Base-by-base conservation (phyloP, 345 rosid species). In the Hibiscus tridactylites region DNA sequence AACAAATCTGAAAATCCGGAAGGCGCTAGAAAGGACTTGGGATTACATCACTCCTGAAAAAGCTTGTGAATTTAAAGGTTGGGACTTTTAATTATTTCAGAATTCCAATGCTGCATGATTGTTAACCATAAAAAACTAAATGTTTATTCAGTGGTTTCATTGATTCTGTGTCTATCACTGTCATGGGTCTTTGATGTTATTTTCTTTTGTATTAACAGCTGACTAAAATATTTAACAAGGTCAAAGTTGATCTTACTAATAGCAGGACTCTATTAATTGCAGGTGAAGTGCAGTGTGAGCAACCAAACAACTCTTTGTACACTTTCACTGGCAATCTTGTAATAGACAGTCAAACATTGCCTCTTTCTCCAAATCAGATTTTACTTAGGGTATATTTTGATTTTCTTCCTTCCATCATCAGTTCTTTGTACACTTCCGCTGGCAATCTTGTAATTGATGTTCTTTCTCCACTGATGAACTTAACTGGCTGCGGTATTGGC, bases 261-360 rank as follows among this genome's bases (percentile, higher is more conserved):
- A 49, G 17, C 61, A 60, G 31, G 73, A 28, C 66, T 75, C 19
- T 80, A 72, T 81, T 66, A 71, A 67, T 75, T 85, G 80, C 86
- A 96, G 99, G 97, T 81, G 97, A 92, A 88, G 85, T 96, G 82
- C 98, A 92, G 83, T 96, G 98, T 76, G 99, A 96, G 87, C 96
- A 96, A 74, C 99, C 99, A 2, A 96, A 96, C 78, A 96, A 92
- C 82, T 96, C 99, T 17, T 81, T 96, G 80, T 96, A 96, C 85
- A 96, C 98, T 68, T 96, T 91, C 85, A 92, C 96, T 11, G 99
- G 99, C 75, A 96, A 96, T 85, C 98, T 96, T 77, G 72, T 96
- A 33, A 77, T 89, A 61, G 88, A 91, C 77, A 88, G 92, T 74
- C 98, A 96, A 83, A 91, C 93, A 3, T 79, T 92, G 67, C 96